A percentile compares a stretch with the other conserved stretches of the same genome.
Conservation (phyloP, 108 stramenopile species). For the Skeletonema tropicum region DNA sequence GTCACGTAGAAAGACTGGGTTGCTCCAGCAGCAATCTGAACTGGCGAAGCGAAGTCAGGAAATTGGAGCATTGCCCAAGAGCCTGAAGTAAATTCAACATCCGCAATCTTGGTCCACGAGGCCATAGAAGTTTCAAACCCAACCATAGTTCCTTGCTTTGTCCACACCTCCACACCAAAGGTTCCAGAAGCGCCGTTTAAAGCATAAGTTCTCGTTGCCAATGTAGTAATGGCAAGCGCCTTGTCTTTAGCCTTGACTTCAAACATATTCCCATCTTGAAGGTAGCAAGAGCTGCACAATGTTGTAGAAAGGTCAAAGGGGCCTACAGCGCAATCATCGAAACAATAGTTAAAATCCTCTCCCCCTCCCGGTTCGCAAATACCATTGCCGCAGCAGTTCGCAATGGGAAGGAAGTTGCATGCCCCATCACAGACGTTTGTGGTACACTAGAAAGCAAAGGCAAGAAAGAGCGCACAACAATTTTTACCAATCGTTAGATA, state of each 20-base stretch:
- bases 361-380: background rate
- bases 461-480: background rate
- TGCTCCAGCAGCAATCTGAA: background rate
- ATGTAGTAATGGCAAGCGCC: background rate
- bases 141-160: constrained; percentile 6
- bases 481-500: too few relatives aligned
- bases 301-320: background rate
- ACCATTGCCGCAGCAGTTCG: constrained; percentile 10
- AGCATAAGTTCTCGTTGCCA: constrained; percentile 7
- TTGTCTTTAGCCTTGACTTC: constrained; percentile 7
- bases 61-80: background rate
- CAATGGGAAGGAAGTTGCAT: background rate
- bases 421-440: constrained; percentile 1
- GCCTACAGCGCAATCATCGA: background rate
- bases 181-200: background rate
- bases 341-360: background rate
- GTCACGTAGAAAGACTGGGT: constrained; percentile 12
- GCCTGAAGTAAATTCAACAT: background rate
- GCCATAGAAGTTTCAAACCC: constrained; percentile 1
- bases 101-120: constrained; percentile 5
- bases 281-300: background rate
- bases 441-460: background rate
- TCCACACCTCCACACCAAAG: constrained; percentile 10
- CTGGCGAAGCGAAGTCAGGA: constrained; percentile 7
- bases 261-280: constrained; percentile 11